A percentile compares a stretch with the other conserved stretches of the same genome.
Evolutionary conservation across 2,329 filamentous ascomycete genomes (phyloP).

Genomic region (Aspergillus costaricaensis): DNA sequence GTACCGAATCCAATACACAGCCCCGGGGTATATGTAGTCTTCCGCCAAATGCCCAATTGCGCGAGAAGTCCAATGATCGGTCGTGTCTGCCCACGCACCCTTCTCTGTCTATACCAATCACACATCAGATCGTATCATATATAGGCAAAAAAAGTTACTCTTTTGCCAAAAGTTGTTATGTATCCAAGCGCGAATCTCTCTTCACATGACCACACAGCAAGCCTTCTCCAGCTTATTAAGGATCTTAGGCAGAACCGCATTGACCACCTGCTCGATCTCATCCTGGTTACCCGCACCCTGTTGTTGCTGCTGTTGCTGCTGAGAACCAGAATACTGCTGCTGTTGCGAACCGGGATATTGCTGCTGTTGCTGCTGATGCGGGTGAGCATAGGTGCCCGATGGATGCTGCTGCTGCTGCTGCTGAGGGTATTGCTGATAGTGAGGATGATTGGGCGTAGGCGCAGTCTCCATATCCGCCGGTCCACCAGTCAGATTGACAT

Average conservation of each 20-base stretch:
- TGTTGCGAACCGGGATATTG: constrained; percentile 45
- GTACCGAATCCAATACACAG: neutral
- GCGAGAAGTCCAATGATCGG: neutral
- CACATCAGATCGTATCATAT: neutral
- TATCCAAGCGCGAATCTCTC: too few species aligned
- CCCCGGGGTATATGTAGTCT: neutral
- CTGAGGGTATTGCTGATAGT: constrained; percentile 38
- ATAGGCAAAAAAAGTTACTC: neutral
- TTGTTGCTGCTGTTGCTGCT: constrained; percentile 42
- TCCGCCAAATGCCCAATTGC: neutral
- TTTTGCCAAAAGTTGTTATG: too few species aligned
- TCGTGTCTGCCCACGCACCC: neutral
- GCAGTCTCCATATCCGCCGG: constrained; percentile 52
- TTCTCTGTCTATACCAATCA: neutral
- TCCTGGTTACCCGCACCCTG: constrained; percentile 56
- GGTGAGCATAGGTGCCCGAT: neutral
- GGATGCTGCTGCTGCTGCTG: neutral
- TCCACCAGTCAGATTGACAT: constrained; percentile 79
- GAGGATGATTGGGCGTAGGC: constrained; percentile 41
- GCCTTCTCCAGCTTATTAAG: constrained; percentile 66
- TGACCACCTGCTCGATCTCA: constrained; percentile 61
- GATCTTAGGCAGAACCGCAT: constrained; percentile 62
- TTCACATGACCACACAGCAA: constrained; percentile 76
- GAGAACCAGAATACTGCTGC: constrained; percentile 40
- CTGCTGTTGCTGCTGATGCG: constrained; percentile 14